Evolutionary conservation across 768 basidiomycete genomes (phyloP).

Genomic region (Auricularia cornea): DNA sequence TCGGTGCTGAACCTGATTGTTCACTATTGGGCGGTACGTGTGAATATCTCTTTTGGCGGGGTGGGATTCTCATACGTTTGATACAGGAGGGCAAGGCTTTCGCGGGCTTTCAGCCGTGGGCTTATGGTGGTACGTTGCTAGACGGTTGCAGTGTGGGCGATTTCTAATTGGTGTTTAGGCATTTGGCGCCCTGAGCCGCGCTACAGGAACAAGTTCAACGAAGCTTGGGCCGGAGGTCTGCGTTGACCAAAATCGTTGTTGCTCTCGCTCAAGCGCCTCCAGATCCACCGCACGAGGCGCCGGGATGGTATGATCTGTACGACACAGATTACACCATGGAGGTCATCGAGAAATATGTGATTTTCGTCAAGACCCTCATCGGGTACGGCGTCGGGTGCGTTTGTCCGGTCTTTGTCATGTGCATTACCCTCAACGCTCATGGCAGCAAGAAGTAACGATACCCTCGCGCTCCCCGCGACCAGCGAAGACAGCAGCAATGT

Average conservation of each 20-base stretch:
- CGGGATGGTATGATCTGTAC: background rate
- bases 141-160: background rate
- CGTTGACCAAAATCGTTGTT: background rate
- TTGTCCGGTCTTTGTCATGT: background rate
- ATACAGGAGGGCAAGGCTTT: background rate
- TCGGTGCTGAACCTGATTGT: background rate
- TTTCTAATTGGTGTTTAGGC: background rate
- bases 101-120: background rate
- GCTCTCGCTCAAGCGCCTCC: background rate
- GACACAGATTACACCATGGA: background rate
- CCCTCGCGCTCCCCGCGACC: background rate
- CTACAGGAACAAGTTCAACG: background rate
- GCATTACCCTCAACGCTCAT: background rate
- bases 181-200: background rate
- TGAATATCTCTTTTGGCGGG: background rate
- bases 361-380: background rate
- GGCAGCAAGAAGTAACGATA: background rate
- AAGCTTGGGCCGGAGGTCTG: background rate
- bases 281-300: background rate
- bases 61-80: background rate
- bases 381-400: background rate
- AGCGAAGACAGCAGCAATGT: background rate
- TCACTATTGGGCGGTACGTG: background rate
- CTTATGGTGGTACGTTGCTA: background rate
- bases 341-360: slow-evolving; percentile 1